Evolutionary conservation across 1,284 basidiomycete species (phyloP).

Genomic region (Sporisorium exsertum): DNA sequence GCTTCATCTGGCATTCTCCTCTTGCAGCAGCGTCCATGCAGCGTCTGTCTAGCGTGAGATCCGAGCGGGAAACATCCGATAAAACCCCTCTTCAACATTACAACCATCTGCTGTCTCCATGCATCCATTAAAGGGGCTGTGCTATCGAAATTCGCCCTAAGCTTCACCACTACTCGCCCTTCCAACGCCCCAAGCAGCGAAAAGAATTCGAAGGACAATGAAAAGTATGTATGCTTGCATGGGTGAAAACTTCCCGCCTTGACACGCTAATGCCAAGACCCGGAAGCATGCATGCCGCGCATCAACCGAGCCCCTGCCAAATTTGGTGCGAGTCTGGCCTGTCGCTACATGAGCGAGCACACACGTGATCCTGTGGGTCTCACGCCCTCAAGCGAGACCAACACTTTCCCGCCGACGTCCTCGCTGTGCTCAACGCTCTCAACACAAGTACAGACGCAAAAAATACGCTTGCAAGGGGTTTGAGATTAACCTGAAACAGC

Average conservation of each 20-base stretch:
- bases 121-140: not conserved
- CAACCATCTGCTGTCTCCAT: not conserved
- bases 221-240: too few species aligned
- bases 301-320: not conserved
- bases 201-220: too few species aligned
- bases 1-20: too few species aligned
- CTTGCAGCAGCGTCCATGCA: too few species aligned
- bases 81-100: too few species aligned
- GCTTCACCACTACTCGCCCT: too few species aligned
- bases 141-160: not conserved
- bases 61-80: too few species aligned
- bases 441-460: not conserved
- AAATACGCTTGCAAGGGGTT: not conserved
- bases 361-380: conserved; percentile 1
- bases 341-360: not conserved
- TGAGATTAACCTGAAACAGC: conserved; percentile 11
- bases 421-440: not conserved
- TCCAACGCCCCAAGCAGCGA: not conserved
- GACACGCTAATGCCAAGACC: conserved; percentile 14
- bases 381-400: conserved; percentile 2
- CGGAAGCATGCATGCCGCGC: conserved; percentile 5
- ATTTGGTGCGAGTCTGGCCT: not conserved
- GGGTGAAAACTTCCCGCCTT: too few species aligned
- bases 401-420: not conserved
- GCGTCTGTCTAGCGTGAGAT: too few species aligned